Percentiles rank a stretch among this genome's conserved stretches.
phyloP scores from a whole-genome alignment of 805 yeast species.

The Yarrowia sp. region DNA sequence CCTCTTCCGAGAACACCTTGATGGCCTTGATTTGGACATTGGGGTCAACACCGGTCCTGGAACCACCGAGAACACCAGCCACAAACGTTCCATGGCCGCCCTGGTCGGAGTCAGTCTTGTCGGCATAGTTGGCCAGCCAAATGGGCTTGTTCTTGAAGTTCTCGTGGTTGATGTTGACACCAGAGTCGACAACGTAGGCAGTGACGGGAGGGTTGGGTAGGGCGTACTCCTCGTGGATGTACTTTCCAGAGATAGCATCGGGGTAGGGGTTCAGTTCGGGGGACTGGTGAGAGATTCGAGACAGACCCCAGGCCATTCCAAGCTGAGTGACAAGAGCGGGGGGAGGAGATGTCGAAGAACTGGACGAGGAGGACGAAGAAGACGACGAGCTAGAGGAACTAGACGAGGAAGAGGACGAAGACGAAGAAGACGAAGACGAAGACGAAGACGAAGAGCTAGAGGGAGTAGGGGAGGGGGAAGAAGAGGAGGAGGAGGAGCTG shows the following conservation, averaged over 20 bases:
- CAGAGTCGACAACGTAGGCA: conserved; percentile 76
- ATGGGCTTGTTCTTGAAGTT: conserved; percentile 81
- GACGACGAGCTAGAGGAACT: neutral
- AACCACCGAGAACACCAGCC: conserved; percentile 70
- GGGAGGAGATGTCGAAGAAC: neutral
- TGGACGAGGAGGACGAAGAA: neutral
- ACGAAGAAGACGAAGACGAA: too few species aligned
- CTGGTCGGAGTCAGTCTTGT: conserved; percentile 72
- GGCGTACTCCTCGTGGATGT: neutral
- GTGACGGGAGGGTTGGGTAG: conserved; percentile 53
- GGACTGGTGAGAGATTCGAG: conserved; percentile 62
- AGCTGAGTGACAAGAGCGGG: neutral
- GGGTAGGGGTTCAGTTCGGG: neutral
- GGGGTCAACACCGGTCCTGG: conserved; percentile 52
- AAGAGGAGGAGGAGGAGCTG: neutral
- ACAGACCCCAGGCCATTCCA: conserved; percentile 67
- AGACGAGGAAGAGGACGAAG: neutral
- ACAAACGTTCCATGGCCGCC: conserved; percentile 96
- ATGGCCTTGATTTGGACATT: conserved; percentile 56
- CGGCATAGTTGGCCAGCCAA: conserved; percentile 83
- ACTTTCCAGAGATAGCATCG: neutral
- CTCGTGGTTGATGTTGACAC: conserved; percentile 68
- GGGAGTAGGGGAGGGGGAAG: neutral
- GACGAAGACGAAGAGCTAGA: neutral
- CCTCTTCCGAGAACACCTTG: conserved; percentile 51